Evolutionary conservation across 2,329 filamentous ascomycete genomes (phyloP).

Genomic region (Fonsecaea multimorphosa): DNA sequence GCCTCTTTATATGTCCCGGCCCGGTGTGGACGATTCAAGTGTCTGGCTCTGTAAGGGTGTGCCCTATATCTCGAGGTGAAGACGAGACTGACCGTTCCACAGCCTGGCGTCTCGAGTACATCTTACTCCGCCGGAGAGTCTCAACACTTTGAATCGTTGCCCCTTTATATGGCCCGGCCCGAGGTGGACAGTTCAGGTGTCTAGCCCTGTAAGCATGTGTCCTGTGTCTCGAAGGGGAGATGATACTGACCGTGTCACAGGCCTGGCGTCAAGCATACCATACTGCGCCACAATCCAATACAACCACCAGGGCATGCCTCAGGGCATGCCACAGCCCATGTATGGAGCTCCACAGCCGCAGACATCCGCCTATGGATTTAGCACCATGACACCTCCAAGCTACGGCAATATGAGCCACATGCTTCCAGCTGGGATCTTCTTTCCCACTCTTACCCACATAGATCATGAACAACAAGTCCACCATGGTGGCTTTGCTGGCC

Average conservation of each 20-base stretch:
- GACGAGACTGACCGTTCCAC: background rate
- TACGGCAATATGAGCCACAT: slow-evolving; percentile 13
- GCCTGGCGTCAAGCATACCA: background rate
- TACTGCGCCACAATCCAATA: slow-evolving; percentile 8
- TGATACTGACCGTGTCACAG: background rate
- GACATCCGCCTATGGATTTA: background rate
- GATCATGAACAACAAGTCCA: slow-evolving; percentile 4
- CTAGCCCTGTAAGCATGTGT: background rate
- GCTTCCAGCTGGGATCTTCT: slow-evolving; percentile 23
- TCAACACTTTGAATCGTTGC: background rate
- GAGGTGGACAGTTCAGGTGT: background rate
- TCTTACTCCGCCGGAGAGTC: background rate
- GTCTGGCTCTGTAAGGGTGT: too few relatives aligned
- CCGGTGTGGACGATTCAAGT: too few relatives aligned
- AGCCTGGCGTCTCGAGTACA: background rate
- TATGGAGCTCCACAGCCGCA: slow-evolving; percentile 19
- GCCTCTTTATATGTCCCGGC: too few relatives aligned
- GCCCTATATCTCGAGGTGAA: too few relatives aligned
- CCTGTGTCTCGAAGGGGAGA: too few relatives aligned
- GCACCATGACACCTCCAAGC: slow-evolving; percentile 21
- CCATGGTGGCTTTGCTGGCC: background rate
- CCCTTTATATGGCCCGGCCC: background rate
- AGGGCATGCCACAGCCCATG: slow-evolving; percentile 9
- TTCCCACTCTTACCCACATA: slow-evolving; percentile 11
- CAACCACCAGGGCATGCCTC: too few relatives aligned